phyloP scores from a whole-genome alignment of 768 basidiomycete species.

The Panellus pusillus region DNA sequence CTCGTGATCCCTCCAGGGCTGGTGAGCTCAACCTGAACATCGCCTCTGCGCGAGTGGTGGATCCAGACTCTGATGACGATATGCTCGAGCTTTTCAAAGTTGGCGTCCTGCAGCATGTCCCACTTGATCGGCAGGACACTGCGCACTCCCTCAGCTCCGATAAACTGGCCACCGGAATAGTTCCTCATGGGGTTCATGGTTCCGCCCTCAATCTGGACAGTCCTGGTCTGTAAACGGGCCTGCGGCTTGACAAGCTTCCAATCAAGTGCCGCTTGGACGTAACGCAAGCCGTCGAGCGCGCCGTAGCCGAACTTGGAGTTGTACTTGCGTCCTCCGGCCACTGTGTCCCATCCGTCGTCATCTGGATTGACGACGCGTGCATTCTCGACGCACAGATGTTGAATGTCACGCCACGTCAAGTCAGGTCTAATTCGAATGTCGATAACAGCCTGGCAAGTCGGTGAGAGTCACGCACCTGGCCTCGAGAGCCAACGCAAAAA shows the following conservation, averaged over 20 bases:
- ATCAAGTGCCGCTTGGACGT: conserved; percentile 74
- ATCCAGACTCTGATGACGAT: conserved; percentile 93
- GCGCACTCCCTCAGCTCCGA: conserved; percentile 62
- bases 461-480: conserved; percentile 56
- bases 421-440: conserved; percentile 62
- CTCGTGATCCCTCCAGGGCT: conserved; percentile 88
- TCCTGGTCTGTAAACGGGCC: conserved; percentile 78
- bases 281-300: conserved; percentile 75
- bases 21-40: conserved; percentile 85
- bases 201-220: conserved; percentile 65
- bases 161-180: conserved; percentile 65
- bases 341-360: conserved; percentile 94
- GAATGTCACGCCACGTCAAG: conserved; percentile 94
- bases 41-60: conserved; percentile 78
- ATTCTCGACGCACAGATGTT: conserved; percentile 81
- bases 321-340: conserved; percentile 60
- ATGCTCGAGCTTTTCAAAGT: conserved; percentile 90
- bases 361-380: conserved; percentile 79
- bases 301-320: conserved; percentile 97
- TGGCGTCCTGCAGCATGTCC: conserved; percentile 68
- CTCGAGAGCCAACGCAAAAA: conserved; percentile 87
- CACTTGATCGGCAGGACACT: conserved; percentile 66
- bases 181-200: conserved; percentile 53
- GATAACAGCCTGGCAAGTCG: not conserved
- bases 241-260: conserved; percentile 95